These are phyloP conservation scores for Pichia thaimueangensis DNA, from an alignment of 805 yeast genomes.

Conservation along the genomic window DNA sequence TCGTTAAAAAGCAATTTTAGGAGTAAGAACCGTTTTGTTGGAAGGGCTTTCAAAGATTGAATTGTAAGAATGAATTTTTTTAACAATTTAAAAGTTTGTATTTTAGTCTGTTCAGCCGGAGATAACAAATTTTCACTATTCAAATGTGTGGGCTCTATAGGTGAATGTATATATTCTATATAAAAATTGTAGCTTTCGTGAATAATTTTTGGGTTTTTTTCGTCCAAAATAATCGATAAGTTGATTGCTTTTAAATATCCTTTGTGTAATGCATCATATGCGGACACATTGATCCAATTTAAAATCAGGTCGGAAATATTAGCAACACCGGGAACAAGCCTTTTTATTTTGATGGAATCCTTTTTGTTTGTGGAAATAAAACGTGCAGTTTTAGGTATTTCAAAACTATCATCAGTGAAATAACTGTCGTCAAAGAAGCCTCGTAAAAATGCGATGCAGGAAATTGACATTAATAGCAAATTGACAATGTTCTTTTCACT, in stretches of 20 bases:
- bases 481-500: conserved; percentile 44
- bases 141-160: conserved; percentile 10
- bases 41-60: conserved; percentile 47
- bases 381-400: conserved; percentile 30
- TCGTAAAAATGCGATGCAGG: conserved; percentile 51
- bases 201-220: conserved; percentile 35
- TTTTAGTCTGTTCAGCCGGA: conserved; percentile 33
- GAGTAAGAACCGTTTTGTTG: conserved; percentile 39
- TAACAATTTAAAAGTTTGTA: conserved; percentile 42
- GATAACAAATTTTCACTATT: conserved; percentile 11
- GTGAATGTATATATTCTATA: conserved; percentile 34
- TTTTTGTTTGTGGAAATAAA: background rate
- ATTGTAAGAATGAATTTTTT: conserved; percentile 46
- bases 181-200: conserved; percentile 47
- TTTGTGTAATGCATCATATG: conserved; percentile 37
- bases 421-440: conserved; percentile 51
- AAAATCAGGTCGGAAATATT: conserved; percentile 42
- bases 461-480: conserved; percentile 45
- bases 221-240: conserved; percentile 40
- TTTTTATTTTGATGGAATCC: conserved; percentile 40
- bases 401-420: conserved; percentile 43
- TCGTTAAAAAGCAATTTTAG: conserved; percentile 47
- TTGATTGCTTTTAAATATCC: conserved; percentile 40
- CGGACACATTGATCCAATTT: conserved; percentile 50
- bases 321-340: conserved; percentile 40